phyloP scores from a whole-genome alignment of 495 filamentous ascomycete genomes.

The Neurospora sp. region DNA sequence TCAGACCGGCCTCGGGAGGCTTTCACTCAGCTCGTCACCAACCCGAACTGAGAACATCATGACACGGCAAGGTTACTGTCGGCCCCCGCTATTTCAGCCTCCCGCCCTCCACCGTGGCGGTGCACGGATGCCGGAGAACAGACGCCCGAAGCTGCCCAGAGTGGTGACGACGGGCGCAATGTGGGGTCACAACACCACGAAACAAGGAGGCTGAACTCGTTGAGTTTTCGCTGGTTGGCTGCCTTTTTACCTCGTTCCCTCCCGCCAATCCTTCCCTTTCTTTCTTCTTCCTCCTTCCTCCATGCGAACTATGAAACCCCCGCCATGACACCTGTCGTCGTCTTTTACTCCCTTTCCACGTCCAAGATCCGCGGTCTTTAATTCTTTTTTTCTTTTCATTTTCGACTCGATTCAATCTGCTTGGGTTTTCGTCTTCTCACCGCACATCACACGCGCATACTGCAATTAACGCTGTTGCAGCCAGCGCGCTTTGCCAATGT shows the following conservation, averaged over 20 bases:
- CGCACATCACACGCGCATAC: constrained; percentile 3
- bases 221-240: constrained; percentile 18
- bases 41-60: background rate
- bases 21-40: background rate
- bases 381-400: constrained; percentile 1
- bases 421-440: background rate
- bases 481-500: constrained; percentile 23
- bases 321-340: background rate
- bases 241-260: constrained; percentile 1
- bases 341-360: background rate
- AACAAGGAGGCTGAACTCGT: constrained; percentile 19
- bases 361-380: background rate
- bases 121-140: constrained; percentile 1
- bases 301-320: constrained; percentile 6
- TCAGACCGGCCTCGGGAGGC: background rate
- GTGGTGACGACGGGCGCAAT: background rate
- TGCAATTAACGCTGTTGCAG: background rate
- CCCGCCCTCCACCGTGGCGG: constrained; percentile 4
- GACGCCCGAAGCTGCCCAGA: background rate
- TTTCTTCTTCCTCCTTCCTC: constrained; percentile 5
- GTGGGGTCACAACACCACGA: constrained; percentile 1
- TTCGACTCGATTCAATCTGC: background rate
- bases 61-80: background rate
- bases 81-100: background rate
- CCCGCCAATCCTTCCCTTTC: constrained; percentile 3